phyloP scores from a whole-genome alignment of 2,329 filamentous ascomycete species.

The Aspergillus novoparasiticus region DNA sequence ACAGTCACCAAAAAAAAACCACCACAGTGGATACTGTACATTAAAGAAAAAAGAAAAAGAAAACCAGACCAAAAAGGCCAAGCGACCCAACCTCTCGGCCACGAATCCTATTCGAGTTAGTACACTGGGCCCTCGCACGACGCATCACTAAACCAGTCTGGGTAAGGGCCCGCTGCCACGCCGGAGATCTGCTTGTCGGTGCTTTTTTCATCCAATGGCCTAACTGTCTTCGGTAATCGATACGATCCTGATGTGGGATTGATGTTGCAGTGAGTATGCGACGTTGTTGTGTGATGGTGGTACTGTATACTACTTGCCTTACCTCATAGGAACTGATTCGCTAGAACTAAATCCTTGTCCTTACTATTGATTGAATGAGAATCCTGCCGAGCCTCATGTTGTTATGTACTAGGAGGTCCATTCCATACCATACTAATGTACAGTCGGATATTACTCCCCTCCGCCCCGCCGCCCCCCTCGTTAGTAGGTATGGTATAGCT shows the following conservation, averaged over 20 bases:
- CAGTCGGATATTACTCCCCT: neutral
- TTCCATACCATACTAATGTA: neutral
- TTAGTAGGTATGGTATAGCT: neutral
- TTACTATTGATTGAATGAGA: neutral
- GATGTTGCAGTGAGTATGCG: conserved; percentile 1
- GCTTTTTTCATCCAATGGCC: conserved; percentile 1
- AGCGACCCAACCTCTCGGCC: conserved; percentile 11
- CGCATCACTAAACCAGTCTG: conserved; percentile 14
- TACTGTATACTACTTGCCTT: neutral
- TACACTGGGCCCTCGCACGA: conserved; percentile 11
- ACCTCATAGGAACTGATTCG: neutral
- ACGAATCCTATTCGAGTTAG: conserved; percentile 16
- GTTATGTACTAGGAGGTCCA: neutral
- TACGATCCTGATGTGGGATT: conserved; percentile 13
- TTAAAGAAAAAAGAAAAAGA: neutral
- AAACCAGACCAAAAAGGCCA: neutral
- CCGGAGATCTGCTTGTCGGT: conserved; percentile 20
- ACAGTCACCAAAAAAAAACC: neutral
- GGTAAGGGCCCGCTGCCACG: conserved; percentile 22
- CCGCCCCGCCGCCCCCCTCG: neutral
- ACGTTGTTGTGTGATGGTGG: neutral
- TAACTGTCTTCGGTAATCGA: conserved; percentile 14
- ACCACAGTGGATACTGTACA: neutral
- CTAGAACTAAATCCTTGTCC: too few relatives aligned
- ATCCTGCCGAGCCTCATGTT: neutral